Base-by-base conservation (phyloP, 805 yeast species). In the Candida coquimbonensis region DNA sequence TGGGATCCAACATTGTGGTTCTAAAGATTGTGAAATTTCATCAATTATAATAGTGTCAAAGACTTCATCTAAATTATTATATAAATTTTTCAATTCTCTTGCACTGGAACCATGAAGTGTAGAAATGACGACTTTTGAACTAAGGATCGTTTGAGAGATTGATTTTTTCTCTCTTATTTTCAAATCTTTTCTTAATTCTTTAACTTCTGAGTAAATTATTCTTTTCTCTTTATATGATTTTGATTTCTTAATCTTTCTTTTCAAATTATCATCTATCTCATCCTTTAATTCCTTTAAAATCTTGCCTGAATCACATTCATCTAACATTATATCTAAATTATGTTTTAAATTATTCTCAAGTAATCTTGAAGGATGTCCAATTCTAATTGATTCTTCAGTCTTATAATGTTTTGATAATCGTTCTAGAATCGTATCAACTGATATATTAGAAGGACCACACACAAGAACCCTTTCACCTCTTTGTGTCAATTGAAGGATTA, bases 1-100 rank as follows among this genome's bases (percentile, higher is more conserved):
- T 1, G 99, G 97, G 24, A 91, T 89, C 97, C 97, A 90, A 57
- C 97, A 89, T 53, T 91, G 96, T 1, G 97, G 96, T 57, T 91
- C 96, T 45, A 91, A 65, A 11, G 96, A 75, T 62, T 91, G 99
- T 0, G 97, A 88, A 0, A 91, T 96, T 63, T 91, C 99, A 65
- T 91, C 99, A 33, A 91, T 90, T 12, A 93, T 85, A 31, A 91
- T 70, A 0, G 95, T 80, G 52, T 87, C 87, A 57, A 91, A 87
- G 12, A 80, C 59, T 31, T 63, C 60, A 5, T 65, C 59, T 1
- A 48, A 53, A 2, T 43, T 44, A 7, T 61, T 67, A 54, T 77
- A 75, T 37, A 80, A 65, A 4, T 76, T 70, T n/a, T 75, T 69
- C 9, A 89, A 63, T 41, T 84, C 89, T 54, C 80, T 69, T 0